Base-by-base conservation (phyloP, 495 filamentous ascomycete species). In the Umbilicaria muhlenbergii region DNA sequence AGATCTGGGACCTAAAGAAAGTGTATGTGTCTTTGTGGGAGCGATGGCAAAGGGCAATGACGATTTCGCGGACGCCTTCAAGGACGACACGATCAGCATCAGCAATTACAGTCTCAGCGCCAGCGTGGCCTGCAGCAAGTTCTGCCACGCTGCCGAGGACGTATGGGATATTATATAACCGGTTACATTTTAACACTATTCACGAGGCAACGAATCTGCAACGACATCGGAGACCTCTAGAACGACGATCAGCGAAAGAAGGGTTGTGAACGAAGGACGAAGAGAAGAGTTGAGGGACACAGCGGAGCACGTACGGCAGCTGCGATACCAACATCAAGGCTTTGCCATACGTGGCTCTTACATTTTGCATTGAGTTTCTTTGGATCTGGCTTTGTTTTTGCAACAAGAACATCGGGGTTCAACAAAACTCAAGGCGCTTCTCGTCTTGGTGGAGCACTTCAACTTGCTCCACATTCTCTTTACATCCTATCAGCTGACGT, bases 121-220 rank as follows among this genome's bases (percentile, higher is more conserved):
- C 38, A 94, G 86, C 67, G 89, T 98, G 28, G 91, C 91, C 32
- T 98, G 91, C 69, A 92, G 87, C 69, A 96, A 95, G 64, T 95
- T 98, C 68, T 95, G 91, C 65, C 91, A 98, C 62, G 91, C 91
- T 37, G 91, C 87, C 24, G 91, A 98, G 63, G 91, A 98, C 58
- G 78, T 80, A 34, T 98, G 91, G 91, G 78, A 86, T 52, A 86
- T 98, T 50, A 73, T 94, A 52, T 98, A 73, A 64, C 34, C 19
- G 32, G 41, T 31, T 4, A 28, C 38, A 19, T 14, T 21, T 15
- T 15, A 1, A 11, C 15, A 37, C 17, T 1, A 15, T 5, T 37
- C 5, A 28, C 24, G 24, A 28, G 8, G 24, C 24, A 28, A 28
- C 24, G 24, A 28, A 28, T 28, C 8, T 28, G 6, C 8, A 8